These are phyloP conservation scores for Erysimum cheiranthoides DNA, from an alignment of 345 rosid species.

Conservation along the genomic window DNA sequence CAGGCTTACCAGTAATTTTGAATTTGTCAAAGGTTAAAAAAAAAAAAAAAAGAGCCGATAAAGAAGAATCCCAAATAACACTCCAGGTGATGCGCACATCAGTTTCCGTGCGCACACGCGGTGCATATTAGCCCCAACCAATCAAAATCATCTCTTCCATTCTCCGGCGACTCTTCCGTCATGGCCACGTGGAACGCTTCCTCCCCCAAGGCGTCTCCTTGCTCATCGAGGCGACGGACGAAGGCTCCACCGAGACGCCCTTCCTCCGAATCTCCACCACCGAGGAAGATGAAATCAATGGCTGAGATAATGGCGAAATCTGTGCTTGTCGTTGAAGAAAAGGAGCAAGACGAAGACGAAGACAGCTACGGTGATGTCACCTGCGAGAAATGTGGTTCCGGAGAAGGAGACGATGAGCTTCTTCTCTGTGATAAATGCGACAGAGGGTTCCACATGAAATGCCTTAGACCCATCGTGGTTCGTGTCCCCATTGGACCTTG, in stretches of 20 bases:
- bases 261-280: conserved; percentile 56
- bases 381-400: conserved; percentile 80
- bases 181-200: conserved; percentile 46
- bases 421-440: conserved; percentile 88
- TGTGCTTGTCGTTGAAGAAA: conserved; percentile 49
- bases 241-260: conserved; percentile 50
- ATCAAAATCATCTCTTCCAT: conserved; percentile 16
- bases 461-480: conserved; percentile 81
- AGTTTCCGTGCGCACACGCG: conserved; percentile 51
- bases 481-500: conserved; percentile 84
- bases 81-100: conserved; percentile 48
- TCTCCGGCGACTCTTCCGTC: conserved; percentile 35
- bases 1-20: conserved; percentile 24
- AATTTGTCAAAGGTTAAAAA: conserved; percentile 37
- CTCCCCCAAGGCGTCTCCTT: conserved; percentile 44
- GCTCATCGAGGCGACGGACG: conserved; percentile 56
- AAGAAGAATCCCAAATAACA: conserved; percentile 38
- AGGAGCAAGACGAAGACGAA: conserved; percentile 33
- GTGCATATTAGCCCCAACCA: conserved; percentile 51
- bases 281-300: conserved; percentile 60
- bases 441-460: conserved; percentile 87
- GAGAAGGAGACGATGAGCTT: conserved; percentile 73
- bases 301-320: conserved; percentile 64
- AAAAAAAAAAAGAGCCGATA: background rate
- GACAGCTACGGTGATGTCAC: conserved; percentile 51